Conservation (phyloP, 495 filamentous ascomycete species). For the Massariosphaeria phaeospora region DNA sequence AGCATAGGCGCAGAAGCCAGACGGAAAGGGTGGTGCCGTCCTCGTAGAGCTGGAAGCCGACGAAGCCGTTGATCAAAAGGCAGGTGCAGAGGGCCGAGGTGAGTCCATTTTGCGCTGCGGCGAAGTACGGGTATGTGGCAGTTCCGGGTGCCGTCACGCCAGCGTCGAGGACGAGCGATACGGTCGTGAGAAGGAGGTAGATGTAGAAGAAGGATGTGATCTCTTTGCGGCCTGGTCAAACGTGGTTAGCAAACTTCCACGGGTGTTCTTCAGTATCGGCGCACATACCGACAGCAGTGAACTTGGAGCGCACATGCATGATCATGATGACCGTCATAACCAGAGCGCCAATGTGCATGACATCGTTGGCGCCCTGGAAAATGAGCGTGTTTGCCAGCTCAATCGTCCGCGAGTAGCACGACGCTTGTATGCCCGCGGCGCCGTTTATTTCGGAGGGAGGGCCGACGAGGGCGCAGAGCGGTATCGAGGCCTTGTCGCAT, state of each 20-base stretch:
- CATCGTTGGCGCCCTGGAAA: constrained; percentile 86
- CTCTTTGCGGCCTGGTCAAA: constrained; percentile 79
- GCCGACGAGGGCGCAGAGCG: constrained; percentile 82
- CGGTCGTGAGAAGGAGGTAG: constrained; percentile 83
- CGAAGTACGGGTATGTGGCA: constrained; percentile 81
- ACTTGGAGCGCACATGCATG: constrained; percentile 91
- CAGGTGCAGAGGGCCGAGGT: constrained; percentile 83
- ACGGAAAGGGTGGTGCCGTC: constrained; percentile 94
- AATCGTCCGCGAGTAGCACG: constrained; percentile 91
- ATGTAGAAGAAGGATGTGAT: constrained; percentile 97
- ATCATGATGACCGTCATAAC: constrained; percentile 96
- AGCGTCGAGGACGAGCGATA: constrained; percentile 86
- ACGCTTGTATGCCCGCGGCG: constrained; percentile 72
- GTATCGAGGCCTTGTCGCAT: constrained; percentile 79
- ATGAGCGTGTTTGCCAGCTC: constrained; percentile 97
- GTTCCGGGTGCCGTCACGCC: constrained; percentile 84
- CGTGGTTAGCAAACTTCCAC: neutral
- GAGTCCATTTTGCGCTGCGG: constrained; percentile 82
- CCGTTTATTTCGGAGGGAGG: constrained; percentile 58
- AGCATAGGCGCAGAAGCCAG: constrained; percentile 80
- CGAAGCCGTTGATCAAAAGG: constrained; percentile 94
- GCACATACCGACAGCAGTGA: constrained; percentile 91
- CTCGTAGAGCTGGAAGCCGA: constrained; percentile 97
- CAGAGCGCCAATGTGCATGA: constrained; percentile 88
- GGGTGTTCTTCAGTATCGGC: neutral